A percentile compares a stretch with the other conserved stretches of the same genome.
These are phyloP conservation scores for Neonectria ditissima DNA, from an alignment of 2,329 filamentous ascomycete species.

Conservation along the genomic window DNA sequence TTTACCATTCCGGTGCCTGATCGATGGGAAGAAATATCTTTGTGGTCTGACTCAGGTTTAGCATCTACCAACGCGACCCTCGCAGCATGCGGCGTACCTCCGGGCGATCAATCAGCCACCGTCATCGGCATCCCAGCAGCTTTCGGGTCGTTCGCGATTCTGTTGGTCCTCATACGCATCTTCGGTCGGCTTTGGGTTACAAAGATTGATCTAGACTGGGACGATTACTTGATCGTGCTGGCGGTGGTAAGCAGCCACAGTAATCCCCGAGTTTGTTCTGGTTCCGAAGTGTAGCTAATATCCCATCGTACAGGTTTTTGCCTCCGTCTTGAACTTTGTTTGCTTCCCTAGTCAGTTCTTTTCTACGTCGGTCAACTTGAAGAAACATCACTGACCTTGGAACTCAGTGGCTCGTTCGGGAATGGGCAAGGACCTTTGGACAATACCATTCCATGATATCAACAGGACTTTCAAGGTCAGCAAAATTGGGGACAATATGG, in stretches of 20 bases:
- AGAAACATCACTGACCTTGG: background rate
- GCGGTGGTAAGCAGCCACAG: constrained; percentile 6
- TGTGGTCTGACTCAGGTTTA: background rate
- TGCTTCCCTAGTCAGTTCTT: constrained; percentile 7
- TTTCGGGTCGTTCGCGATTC: background rate
- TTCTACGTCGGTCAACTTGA: no score
- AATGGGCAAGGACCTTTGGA: constrained; percentile 24
- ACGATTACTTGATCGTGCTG: constrained; percentile 23
- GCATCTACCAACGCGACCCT: constrained; percentile 13
- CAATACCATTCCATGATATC: constrained; percentile 19
- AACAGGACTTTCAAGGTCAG: constrained; percentile 17
- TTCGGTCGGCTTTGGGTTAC: constrained; percentile 17
- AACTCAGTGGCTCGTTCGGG: constrained; percentile 11
- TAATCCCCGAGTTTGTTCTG: background rate
- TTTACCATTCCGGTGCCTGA: background rate
- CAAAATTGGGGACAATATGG: background rate
- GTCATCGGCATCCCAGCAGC: constrained; percentile 9
- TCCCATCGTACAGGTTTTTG: background rate
- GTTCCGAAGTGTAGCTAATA: background rate
- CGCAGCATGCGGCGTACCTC: constrained; percentile 5
- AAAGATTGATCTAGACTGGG: constrained; percentile 21
- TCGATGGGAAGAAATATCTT: background rate
- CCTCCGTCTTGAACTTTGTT: constrained; percentile 6
- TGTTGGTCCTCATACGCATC: constrained; percentile 13
- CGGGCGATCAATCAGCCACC: background rate